Percentiles rank a stretch among this genome's conserved stretches.
These are phyloP conservation scores for Thelonectria discophora DNA, from an alignment of 2,329 filamentous ascomycete species.

Conservation along the genomic window DNA sequence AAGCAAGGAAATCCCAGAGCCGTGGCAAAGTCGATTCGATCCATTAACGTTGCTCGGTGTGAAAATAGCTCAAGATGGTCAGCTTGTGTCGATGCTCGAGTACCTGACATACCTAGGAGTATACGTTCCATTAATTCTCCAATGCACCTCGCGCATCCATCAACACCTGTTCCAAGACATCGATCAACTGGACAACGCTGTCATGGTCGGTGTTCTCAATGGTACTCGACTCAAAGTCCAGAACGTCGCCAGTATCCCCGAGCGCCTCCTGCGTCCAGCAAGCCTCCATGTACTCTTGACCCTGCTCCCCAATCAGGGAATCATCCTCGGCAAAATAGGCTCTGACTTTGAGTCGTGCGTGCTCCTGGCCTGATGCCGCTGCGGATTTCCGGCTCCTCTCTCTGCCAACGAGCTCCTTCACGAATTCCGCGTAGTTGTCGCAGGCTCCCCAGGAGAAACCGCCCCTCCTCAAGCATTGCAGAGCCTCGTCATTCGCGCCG, in stretches of 20 bases:
- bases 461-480: constrained; percentile 31
- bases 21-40: too few species aligned
- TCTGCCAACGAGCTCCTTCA: constrained; percentile 13
- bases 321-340: constrained; percentile 29
- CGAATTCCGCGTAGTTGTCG: constrained; percentile 24
- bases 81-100: too few species aligned
- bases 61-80: too few species aligned
- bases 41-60: too few species aligned
- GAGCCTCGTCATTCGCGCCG: constrained; percentile 32
- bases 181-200: constrained; percentile 20
- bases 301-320: constrained; percentile 26
- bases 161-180: constrained; percentile 23
- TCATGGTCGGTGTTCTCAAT: constrained; percentile 28
- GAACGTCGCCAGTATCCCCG: constrained; percentile 12
- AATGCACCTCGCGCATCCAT: constrained; percentile 12
- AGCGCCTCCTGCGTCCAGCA: constrained; percentile 26
- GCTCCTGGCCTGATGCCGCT: background rate
- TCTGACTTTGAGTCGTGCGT: constrained; percentile 20
- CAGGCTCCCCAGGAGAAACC: constrained; percentile 24
- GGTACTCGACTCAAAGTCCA: constrained; percentile 27
- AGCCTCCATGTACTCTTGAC: constrained; percentile 29
- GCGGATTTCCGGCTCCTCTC: constrained; percentile 1
- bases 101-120: too few species aligned
- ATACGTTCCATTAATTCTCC: too few species aligned
- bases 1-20: too few species aligned